Evolutionary conservation across 1,284 basidiomycete species (phyloP).

Genomic region (Bjerkandera adusta): DNA sequence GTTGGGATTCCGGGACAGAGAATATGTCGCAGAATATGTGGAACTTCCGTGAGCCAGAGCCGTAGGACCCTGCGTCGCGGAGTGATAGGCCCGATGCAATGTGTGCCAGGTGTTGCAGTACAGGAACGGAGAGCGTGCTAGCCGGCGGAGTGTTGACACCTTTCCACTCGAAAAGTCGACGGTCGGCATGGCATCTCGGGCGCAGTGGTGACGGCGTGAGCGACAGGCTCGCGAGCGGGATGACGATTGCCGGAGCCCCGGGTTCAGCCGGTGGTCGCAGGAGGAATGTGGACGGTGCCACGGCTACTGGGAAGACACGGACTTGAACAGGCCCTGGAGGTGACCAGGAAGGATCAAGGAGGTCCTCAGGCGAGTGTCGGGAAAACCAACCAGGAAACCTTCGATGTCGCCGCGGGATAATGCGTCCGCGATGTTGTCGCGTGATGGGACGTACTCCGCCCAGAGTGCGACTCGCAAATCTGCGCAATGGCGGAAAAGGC

Average conservation of each 20-base stretch:
- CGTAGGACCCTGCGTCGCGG: constrained; percentile 25
- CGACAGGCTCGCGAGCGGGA: constrained; percentile 8
- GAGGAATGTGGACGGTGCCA: background rate
- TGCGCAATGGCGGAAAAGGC: constrained; percentile 26
- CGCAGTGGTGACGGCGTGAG: constrained; percentile 21
- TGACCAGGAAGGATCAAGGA: background rate
- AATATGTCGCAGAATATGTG: constrained; percentile 38
- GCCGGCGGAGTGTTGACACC: constrained; percentile 28
- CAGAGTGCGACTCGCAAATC: constrained; percentile 10
- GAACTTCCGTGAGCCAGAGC: constrained; percentile 35
- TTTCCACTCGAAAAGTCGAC: constrained; percentile 31
- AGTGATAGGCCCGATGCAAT: constrained; percentile 27
- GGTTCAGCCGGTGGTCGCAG: too few relatives aligned
- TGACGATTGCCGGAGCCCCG: too few relatives aligned
- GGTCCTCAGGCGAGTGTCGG: constrained; percentile 5
- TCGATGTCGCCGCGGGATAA: constrained; percentile 33
- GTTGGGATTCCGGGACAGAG: constrained; percentile 28
- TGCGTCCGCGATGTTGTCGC: constrained; percentile 31
- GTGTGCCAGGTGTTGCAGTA: constrained; percentile 21
- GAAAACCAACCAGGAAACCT: constrained; percentile 28
- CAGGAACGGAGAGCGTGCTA: constrained; percentile 21
- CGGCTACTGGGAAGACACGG: background rate
- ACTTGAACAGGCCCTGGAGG: background rate
- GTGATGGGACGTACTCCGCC: constrained; percentile 22
- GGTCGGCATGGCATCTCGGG: constrained; percentile 23